Evolutionary conservation across 805 yeast genomes (phyloP).

Genomic region (Saccharomycopsis sp.): DNA sequence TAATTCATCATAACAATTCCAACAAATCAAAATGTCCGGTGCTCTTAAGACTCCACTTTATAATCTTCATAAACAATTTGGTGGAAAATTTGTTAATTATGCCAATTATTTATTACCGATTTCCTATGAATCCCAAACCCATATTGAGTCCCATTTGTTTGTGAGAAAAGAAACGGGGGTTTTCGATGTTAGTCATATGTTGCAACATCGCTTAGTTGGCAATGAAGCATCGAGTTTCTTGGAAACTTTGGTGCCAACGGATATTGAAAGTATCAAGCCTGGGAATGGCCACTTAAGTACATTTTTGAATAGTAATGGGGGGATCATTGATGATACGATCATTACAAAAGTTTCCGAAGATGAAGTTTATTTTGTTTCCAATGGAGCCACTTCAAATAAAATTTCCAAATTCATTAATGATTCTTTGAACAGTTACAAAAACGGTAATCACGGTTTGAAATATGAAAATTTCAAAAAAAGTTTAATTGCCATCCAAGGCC

Average conservation of each 20-base stretch:
- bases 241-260: constrained; percentile 83
- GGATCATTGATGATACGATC: constrained; percentile 87
- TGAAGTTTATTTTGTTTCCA: constrained; percentile 77
- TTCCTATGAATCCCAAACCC: constrained; percentile 66
- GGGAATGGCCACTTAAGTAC: constrained; percentile 70
- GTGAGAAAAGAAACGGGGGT: constrained; percentile 80
- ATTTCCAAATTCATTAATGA: constrained; percentile 55
- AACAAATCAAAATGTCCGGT: not conserved
- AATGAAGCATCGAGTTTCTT: constrained; percentile 54
- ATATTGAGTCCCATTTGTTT: constrained; percentile 92
- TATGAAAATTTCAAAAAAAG: constrained; percentile 32
- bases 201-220: constrained; percentile 77
- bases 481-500: constrained; percentile 89
- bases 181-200: constrained; percentile 96
- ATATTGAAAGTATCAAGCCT: constrained; percentile 41
- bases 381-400: constrained; percentile 87
- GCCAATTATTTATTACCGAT: constrained; percentile 98
- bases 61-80: constrained; percentile 64
- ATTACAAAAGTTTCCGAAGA: constrained; percentile 63
- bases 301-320: constrained; percentile 62
- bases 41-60: constrained; percentile 60
- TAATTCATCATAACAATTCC: no score
- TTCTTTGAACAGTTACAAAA: constrained; percentile 32
- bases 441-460: constrained; percentile 23
- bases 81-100: constrained; percentile 90